Base-by-base conservation (phyloP, 108 stramenopile species). In the Nannochloropsis granulata region DNA sequence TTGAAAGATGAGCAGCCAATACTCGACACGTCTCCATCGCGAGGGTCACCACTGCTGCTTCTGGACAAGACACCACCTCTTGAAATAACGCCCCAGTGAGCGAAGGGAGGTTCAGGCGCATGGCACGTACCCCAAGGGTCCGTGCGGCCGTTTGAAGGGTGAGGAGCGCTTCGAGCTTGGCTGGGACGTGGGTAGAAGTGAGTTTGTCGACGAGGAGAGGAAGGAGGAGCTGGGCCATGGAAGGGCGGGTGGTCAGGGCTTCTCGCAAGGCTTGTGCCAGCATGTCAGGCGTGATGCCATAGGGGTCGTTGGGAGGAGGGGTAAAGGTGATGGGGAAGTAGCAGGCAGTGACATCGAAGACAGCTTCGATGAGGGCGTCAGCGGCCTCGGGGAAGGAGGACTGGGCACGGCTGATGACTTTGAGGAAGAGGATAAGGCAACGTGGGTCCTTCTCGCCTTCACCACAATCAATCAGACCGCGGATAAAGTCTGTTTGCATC, bases 241-340 rank as follows among this genome's bases (percentile, higher is more conserved):
- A 56, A 12, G 86, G 86, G 26, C 46, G 81, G 2, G 81, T 43
- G 56, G 81, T 81, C 79, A 85, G 81, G 10, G 81, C 85, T 21
- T 44, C 44, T 24, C 81, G 79, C 85, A 85, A 81, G 23, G 81
- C 85, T 81, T 81, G 25, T 19, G 42, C 83, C 10, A 88, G 88
- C 85, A 82, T 82, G 43, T 88, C 87, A 5, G 88, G 85, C 78
- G 84, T 88, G 43, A 88, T 88, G 42, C 85, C 85, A 81, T 88
- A 82, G 8, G 88, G 88, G 44, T 88, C 87, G 79, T 88, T 86
- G 42, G 87, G 87, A 9, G 88, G 88, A 44, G 88, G 88, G 42
- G 86, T 87, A 84, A 88, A 88, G 34, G 88, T 88, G 13, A 88
- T 87, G 81, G 88, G 88, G 79, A 88, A 88, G 79, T 88, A 88